These are phyloP conservation scores for Mediolabrus comicus DNA, from an alignment of 108 stramenopile genomes.

Conservation along the genomic window DNA sequence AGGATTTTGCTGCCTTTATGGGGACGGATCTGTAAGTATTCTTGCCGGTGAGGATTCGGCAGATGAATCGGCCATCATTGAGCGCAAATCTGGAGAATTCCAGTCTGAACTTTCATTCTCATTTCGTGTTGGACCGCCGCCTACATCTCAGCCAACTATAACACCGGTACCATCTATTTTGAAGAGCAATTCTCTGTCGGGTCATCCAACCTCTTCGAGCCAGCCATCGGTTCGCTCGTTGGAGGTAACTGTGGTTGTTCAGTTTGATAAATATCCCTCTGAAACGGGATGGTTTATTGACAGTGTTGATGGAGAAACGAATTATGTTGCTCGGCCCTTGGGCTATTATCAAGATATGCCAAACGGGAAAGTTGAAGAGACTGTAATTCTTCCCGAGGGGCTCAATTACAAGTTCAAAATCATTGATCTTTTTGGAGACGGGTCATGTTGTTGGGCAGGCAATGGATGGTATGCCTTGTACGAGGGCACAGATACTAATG, in stretches of 20 bases:
- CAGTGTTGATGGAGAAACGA: slow-evolving; percentile 13
- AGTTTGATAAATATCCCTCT: slow-evolving; percentile 20
- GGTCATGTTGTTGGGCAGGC: slow-evolving; percentile 28
- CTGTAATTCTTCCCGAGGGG: slow-evolving; percentile 1
- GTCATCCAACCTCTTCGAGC: background rate
- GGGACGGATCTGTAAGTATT: slow-evolving; percentile 22
- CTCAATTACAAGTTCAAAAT: slow-evolving; percentile 16
- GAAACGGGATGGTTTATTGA: slow-evolving; percentile 28
- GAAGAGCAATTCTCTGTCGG: background rate
- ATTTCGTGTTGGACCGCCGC: slow-evolving; percentile 15
- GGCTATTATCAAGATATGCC: slow-evolving; percentile 12
- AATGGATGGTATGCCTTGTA: slow-evolving; percentile 15
- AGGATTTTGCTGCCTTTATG: slow-evolving; percentile 12
- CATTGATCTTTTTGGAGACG: slow-evolving; percentile 25
- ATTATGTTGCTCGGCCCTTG: slow-evolving; percentile 8
- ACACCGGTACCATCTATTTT: background rate
- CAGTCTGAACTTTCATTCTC: background rate
- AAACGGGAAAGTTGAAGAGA: slow-evolving; percentile 2
- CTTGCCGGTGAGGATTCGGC: slow-evolving; percentile 6
- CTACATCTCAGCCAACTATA: background rate
- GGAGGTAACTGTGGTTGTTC: slow-evolving; percentile 16
- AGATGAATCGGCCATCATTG: slow-evolving; percentile 18
- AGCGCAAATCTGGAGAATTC: slow-evolving; percentile 9
- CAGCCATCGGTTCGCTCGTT: background rate
- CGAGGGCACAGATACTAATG: slow-evolving; percentile 10